Evolutionary conservation across 2,329 filamentous ascomycete genomes (phyloP).

Genomic region (Alternaria atra): DNA sequence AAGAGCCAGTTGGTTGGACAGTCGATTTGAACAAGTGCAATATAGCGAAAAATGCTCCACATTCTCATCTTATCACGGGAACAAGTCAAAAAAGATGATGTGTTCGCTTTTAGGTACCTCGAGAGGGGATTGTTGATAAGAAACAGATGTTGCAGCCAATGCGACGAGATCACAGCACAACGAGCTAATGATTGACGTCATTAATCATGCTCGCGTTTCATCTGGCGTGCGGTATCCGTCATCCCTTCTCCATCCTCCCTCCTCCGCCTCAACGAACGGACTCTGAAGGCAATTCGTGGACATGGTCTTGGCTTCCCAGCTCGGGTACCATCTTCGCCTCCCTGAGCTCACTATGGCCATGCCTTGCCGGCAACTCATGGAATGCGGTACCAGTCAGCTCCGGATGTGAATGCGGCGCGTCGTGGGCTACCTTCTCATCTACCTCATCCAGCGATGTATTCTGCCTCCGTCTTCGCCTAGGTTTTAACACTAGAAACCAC

Average conservation of each 20-base stretch:
- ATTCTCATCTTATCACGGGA: too few species aligned
- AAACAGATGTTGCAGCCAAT: not conserved
- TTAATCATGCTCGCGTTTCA: not conserved
- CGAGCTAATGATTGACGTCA: not conserved
- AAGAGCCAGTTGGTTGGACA: too few species aligned
- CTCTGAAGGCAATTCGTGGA: not conserved
- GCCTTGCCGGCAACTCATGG: not conserved
- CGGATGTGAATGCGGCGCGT: not conserved
- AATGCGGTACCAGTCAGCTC: not conserved
- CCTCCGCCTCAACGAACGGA: not conserved
- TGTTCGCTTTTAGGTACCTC: not conserved
- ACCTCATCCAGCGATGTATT: not conserved
- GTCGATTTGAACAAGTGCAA: too few species aligned
- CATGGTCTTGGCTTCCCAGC: not conserved
- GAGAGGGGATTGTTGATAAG: too few species aligned
- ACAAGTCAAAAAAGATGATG: too few species aligned
- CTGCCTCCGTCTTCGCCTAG: not conserved
- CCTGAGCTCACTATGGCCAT: not conserved
- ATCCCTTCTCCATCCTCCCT: not conserved
- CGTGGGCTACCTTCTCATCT: not conserved
- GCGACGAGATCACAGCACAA: accelerated
- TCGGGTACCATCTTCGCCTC: not conserved
- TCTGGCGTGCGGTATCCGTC: not conserved
- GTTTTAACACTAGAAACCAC: not conserved
- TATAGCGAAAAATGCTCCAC: too few species aligned